These are phyloP conservation scores for Pouteria campechiana DNA, from an alignment of 179 eudicot species.

Conservation along the genomic window DNA sequence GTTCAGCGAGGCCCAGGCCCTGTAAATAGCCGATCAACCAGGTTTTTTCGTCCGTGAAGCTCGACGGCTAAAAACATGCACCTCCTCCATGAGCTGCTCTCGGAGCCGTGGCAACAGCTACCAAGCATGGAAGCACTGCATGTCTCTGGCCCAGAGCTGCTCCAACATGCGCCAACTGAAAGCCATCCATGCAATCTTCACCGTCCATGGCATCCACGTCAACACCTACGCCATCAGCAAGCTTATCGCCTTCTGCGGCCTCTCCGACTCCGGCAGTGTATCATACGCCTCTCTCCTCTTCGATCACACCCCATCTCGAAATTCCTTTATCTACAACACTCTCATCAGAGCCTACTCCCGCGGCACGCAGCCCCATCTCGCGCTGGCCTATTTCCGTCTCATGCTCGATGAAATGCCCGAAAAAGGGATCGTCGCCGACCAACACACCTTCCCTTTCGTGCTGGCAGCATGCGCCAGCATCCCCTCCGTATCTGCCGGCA, in stretches of 20 bases:
- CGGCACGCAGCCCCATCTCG: constrained; percentile 1
- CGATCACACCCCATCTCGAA: constrained; percentile 2
- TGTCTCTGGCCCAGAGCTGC: constrained; percentile 9
- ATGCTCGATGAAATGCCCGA: constrained; percentile 5
- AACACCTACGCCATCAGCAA: constrained; percentile 15
- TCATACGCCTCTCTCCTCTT: constrained; percentile 10
- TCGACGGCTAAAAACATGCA: too few species aligned
- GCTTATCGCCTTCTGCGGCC: constrained; percentile 7
- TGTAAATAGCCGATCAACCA: too few species aligned
- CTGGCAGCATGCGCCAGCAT: constrained; percentile 12
- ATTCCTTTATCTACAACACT: constrained; percentile 13
- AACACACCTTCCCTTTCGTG: constrained; percentile 18
- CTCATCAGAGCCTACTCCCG: constrained; percentile 19
- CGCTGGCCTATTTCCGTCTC: constrained; percentile 15
- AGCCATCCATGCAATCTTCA: constrained; percentile 8
- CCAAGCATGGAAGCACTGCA: constrained; percentile 11
- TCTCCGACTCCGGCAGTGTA: constrained; percentile 3
- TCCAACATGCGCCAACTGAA: constrained; percentile 6
- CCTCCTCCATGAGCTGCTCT: too few species aligned
- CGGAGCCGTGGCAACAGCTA: neutral
- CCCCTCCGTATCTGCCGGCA: constrained; percentile 1
- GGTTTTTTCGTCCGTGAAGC: too few species aligned
- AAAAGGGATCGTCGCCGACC: constrained; percentile 5
- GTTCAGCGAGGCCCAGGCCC: too few species aligned
- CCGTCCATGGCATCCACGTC: constrained; percentile 9